A percentile compares a stretch with the other conserved stretches of the same genome.
These are phyloP conservation scores for Colletotrichum sp. DNA, from an alignment of 2,329 filamentous ascomycete genomes.

Conservation along the genomic window DNA sequence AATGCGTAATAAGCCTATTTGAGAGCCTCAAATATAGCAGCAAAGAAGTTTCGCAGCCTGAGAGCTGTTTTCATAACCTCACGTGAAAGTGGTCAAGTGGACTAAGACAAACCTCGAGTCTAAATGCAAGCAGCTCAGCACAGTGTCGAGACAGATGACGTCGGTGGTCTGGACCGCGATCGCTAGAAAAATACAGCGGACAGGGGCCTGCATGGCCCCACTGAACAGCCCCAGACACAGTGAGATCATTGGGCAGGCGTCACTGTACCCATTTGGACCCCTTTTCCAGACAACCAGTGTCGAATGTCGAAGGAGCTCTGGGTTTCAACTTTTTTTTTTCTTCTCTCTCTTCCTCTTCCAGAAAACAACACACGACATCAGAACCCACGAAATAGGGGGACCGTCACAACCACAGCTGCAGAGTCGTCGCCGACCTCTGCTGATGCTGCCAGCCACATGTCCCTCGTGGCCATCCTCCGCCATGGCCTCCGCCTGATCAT, in stretches of 20 bases:
- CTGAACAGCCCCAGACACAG: not conserved
- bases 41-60: not conserved
- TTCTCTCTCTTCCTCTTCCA: not conserved
- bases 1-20: not conserved
- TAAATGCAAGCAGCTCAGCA: not conserved
- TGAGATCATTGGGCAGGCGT: not conserved
- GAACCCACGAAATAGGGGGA: not conserved
- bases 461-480: constrained; percentile 57
- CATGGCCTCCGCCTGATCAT: constrained; percentile 61
- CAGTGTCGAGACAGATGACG: constrained; percentile 8
- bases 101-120: not conserved
- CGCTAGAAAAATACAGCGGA: not conserved
- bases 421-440: constrained; percentile 9
- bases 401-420: constrained; percentile 9
- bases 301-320: not conserved
- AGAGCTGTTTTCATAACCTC: not conserved
- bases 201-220: not conserved
- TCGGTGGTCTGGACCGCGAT: constrained; percentile 16
- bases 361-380: not conserved
- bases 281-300: constrained; percentile 4
- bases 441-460: constrained; percentile 48
- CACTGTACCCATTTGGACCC: constrained; percentile 12
- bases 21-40: not conserved
- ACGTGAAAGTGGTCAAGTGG: not conserved
- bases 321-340: not conserved